Evolutionary conservation across 441 rosid species (phyloP).

Genomic region (Brassica hybrid): DNA sequence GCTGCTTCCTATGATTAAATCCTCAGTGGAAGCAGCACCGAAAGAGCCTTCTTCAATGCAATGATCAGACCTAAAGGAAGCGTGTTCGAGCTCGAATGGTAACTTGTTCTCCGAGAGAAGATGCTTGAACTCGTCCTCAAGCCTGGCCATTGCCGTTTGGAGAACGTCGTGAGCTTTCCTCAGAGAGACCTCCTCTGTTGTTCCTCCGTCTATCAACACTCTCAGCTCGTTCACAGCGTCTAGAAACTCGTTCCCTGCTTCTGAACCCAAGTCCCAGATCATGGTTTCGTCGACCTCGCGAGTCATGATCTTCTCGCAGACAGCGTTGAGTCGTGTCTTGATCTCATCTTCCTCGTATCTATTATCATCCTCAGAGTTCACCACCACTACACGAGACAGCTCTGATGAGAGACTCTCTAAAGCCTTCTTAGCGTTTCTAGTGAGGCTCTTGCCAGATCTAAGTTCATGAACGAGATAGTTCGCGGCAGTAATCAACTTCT

Average conservation of each 20-base stretch:
- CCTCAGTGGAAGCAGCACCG: slow-evolving; percentile 71
- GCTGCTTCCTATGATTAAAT: slow-evolving; percentile 54
- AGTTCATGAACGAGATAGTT: slow-evolving; percentile 60
- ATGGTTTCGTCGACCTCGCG: slow-evolving; percentile 76
- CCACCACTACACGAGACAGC: slow-evolving; percentile 58
- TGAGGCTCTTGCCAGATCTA: slow-evolving; percentile 65
- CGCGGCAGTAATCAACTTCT: slow-evolving; percentile 71
- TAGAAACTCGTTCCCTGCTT: slow-evolving; percentile 59
- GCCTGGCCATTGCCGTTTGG: slow-evolving; percentile 83
- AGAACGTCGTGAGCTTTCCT: slow-evolving; percentile 77
- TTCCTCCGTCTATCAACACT: slow-evolving; percentile 59
- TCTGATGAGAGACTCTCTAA: slow-evolving; percentile 66
- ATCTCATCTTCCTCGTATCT: slow-evolving; percentile 47
- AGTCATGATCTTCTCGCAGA: slow-evolving; percentile 70
- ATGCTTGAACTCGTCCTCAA: slow-evolving; percentile 84
- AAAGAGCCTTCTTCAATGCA: slow-evolving; percentile 47
- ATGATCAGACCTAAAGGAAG: slow-evolving; percentile 74
- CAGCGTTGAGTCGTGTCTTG: slow-evolving; percentile 51
- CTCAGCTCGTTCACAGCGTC: slow-evolving; percentile 62
- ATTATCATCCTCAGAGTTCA: slow-evolving; percentile 31
- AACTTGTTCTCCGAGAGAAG: slow-evolving; percentile 69
- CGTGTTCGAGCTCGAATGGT: slow-evolving; percentile 68
- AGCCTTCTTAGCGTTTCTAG: slow-evolving; percentile 56
- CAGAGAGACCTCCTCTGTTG: slow-evolving; percentile 46
- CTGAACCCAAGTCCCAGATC: slow-evolving; percentile 76